Conservation (phyloP, 805 yeast genomes). For the Cyberlindnera bimundalis region DNA sequence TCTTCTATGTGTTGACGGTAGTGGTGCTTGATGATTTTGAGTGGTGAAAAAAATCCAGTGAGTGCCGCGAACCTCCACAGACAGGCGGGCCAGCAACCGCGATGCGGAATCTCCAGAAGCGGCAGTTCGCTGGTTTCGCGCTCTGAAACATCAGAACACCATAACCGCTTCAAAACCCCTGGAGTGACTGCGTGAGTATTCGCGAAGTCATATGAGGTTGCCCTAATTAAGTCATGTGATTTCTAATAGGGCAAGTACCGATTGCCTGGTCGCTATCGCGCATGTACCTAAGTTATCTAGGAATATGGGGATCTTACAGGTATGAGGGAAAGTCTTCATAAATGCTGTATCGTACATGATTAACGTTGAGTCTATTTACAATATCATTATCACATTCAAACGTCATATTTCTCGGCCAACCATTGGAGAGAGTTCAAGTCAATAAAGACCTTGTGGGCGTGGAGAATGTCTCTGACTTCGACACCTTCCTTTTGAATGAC, state of each 20-base stretch:
- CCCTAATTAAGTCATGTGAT: slow-evolving; percentile 5
- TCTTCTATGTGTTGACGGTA: slow-evolving; percentile 7
- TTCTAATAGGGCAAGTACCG: neutral
- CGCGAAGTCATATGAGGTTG: neutral
- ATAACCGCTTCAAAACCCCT: neutral
- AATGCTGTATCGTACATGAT: slow-evolving; percentile 3
- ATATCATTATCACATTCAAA: slow-evolving; percentile 6
- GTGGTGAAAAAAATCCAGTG: slow-evolving; percentile 22
- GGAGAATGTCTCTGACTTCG: slow-evolving; percentile 78
- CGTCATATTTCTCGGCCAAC: slow-evolving; percentile 34
- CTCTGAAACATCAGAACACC: slow-evolving; percentile 7
- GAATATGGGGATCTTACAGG: neutral
- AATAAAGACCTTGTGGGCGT: slow-evolving; percentile 71
- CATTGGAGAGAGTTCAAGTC: slow-evolving; percentile 72
- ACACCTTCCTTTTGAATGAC: slow-evolving; percentile 73
- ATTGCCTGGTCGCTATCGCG: neutral
- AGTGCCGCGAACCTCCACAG: slow-evolving; percentile 8
- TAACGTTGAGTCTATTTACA: slow-evolving; percentile 14
- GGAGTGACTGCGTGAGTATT: slow-evolving; percentile 4
- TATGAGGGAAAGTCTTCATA: neutral
- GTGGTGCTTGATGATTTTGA: slow-evolving; percentile 15
- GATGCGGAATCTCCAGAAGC: slow-evolving; percentile 2
- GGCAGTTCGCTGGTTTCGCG: slow-evolving; percentile 2
- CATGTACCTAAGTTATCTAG: neutral
- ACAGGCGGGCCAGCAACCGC: neutral